These are phyloP conservation scores for Ganoderma sp. DNA, from an alignment of 1,284 basidiomycete genomes.

Conservation along the genomic window DNA sequence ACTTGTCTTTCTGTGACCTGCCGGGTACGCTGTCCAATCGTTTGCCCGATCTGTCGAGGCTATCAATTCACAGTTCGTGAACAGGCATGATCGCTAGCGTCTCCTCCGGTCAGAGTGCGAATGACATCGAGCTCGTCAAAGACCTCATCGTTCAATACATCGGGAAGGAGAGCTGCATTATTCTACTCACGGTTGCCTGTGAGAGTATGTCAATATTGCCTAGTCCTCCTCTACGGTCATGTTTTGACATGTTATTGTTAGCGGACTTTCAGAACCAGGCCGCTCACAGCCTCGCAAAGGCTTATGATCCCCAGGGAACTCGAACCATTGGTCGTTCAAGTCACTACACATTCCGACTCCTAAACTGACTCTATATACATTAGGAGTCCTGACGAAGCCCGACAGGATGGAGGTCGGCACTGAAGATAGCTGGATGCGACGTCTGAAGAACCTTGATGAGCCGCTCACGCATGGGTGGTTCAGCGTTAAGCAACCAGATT, in stretches of 20 bases:
- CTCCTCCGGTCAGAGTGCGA: slow-evolving; percentile 51
- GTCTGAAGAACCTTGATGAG: slow-evolving; percentile 62
- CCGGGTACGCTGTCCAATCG: slow-evolving; percentile 52
- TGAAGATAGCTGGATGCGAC: slow-evolving; percentile 61
- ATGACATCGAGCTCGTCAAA: slow-evolving; percentile 69
- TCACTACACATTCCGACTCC: not conserved
- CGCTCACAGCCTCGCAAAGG: slow-evolving; percentile 63
- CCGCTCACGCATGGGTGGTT: slow-evolving; percentile 69
- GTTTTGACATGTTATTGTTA: slow-evolving; percentile 35
- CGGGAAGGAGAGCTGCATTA: slow-evolving; percentile 65
- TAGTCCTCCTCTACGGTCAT: not conserved
- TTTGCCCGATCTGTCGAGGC: not conserved
- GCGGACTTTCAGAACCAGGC: slow-evolving; percentile 80
- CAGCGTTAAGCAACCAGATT: slow-evolving; percentile 74
- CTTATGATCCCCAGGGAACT: slow-evolving; percentile 61
- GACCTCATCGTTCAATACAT: slow-evolving; percentile 59
- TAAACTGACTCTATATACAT: not conserved
- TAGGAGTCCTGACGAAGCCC: slow-evolving; percentile 82
- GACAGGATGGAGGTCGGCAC: slow-evolving; percentile 73
- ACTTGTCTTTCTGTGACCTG: slow-evolving; percentile 74
- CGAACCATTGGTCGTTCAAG: slow-evolving; percentile 66
- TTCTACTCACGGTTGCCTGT: slow-evolving; percentile 73
- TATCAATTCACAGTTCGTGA: not conserved
- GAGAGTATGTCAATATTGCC: slow-evolving; percentile 58
- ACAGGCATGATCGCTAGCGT: slow-evolving; percentile 70